Evolutionary conservation across 352 stramenopile species (phyloP).

Genomic region (Phytophthora pini): DNA sequence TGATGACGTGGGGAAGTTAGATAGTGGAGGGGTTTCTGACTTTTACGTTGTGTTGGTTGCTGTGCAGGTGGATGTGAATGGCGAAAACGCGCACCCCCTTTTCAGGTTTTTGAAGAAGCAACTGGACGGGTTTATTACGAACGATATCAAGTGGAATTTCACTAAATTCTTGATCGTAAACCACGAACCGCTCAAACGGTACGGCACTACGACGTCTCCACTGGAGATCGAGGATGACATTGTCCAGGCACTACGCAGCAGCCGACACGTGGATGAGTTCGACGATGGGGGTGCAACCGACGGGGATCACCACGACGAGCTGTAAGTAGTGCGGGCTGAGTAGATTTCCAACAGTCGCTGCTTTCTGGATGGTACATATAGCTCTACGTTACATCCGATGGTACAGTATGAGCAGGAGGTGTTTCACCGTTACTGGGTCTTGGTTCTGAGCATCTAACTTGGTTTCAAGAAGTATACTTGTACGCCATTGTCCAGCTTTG

Average conservation of each 20-base stretch:
- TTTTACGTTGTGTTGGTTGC: neutral
- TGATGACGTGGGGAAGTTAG: neutral
- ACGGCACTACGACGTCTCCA: conserved; percentile 71
- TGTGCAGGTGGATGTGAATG: conserved; percentile 94
- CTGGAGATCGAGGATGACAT: conserved; percentile 76
- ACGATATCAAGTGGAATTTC: conserved; percentile 92
- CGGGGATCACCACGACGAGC: conserved; percentile 40
- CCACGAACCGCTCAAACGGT: conserved; percentile 73
- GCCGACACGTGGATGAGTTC: conserved; percentile 32
- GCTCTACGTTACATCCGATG: too few species aligned
- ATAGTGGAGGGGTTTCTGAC: conserved; percentile 2
- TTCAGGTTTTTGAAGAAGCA: conserved; percentile 92
- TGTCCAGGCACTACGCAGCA: conserved; percentile 44
- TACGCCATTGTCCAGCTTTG: neutral
- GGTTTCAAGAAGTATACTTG: too few species aligned
- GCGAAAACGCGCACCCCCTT: conserved; percentile 79
- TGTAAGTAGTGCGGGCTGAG: conserved; percentile 18
- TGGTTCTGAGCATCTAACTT: too few species aligned
- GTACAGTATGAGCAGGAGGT: too few species aligned
- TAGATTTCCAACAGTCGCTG: neutral
- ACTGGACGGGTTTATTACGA: conserved; percentile 66
- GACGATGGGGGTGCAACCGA: conserved; percentile 37
- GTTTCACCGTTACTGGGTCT: too few species aligned
- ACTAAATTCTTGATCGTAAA: conserved; percentile 88
- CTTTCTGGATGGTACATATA: too few species aligned